Base-by-base conservation (phyloP, 148 eudicot genomes). In the Spergularia marina region DNA sequence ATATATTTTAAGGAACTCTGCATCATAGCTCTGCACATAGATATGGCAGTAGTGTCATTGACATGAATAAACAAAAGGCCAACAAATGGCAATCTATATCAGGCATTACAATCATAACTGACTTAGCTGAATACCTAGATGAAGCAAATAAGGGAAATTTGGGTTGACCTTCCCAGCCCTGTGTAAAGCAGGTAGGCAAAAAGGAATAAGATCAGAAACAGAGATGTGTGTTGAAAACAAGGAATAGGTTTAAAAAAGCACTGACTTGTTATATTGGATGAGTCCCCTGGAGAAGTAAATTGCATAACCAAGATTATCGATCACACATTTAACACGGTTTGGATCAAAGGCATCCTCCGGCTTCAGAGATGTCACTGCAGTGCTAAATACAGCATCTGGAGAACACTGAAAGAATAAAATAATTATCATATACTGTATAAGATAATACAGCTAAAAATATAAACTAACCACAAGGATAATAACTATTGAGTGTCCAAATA, bases 361-460 rank as follows among this genome's bases (percentile, higher is more conserved):
- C 81, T 85, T 89, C 69, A 94, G 81, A 70, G 98, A 81, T 57
- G 96, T 95, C 60, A 92, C 98, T 23, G 97, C 97, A 25, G 98
- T 95, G 90, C 98, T 90, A 77, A 95, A 92, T 55, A 95, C 98
- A 54, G 98, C 97, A 82, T 90, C 98, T 66, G 96, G 94, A 59
- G 97, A 83, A 65, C 78, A 84, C 98, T 94, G 86, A 86, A 83
- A 41, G 44, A 74, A 23, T 63, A 20, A n/a, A 13, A 16, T 21
- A 44, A 10, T 23, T 1, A 23, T 23, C 25, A 23, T 23, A 23
- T 55, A 12, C 53, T n/a, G 55, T 34, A 74, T 54, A 13, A 53
- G 21, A 68, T 40, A 30, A 20, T 8, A 41, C 10, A 14, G 63
- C 20, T 40, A 14, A 7, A 52, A 18, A 1, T 4, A n/a, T 23